Conservation (phyloP, 1,284 basidiomycete genomes). For the Malassezia sp. region DNA sequence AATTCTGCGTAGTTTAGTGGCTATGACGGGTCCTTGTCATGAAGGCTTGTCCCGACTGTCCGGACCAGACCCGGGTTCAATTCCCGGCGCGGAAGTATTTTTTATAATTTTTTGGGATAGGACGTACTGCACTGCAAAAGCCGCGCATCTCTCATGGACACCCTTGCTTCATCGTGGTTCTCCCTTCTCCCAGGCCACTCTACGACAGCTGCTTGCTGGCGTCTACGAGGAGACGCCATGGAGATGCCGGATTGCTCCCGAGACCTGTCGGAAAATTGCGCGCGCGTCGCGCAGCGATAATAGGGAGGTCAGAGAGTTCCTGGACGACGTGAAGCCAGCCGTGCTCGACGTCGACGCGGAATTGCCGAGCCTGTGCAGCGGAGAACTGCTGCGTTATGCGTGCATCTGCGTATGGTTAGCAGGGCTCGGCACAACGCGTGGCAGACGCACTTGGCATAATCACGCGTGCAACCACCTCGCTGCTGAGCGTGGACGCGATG, state of each 20-base stretch:
- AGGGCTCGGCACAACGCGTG: too few species aligned
- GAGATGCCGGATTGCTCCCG: slow-evolving; percentile 22
- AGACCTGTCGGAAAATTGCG: slow-evolving; percentile 7
- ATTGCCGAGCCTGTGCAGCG: slow-evolving; percentile 9
- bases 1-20: slow-evolving; percentile 21
- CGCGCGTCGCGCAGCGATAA: slow-evolving; percentile 1
- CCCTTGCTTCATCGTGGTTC: not conserved
- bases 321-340: slow-evolving; percentile 35
- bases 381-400: slow-evolving; percentile 10
- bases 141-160: too few species aligned
- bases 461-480: slow-evolving; percentile 30
- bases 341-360: slow-evolving; percentile 21
- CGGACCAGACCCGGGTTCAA: slow-evolving; percentile 21
- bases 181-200: not conserved
- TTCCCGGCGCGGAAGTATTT: slow-evolving; percentile 20
- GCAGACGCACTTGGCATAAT: slow-evolving; percentile 25
- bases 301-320: slow-evolving; percentile 9
- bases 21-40: slow-evolving; percentile 21
- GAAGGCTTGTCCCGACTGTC: not conserved
- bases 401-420: slow-evolving; percentile 5
- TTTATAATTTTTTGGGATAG: slow-evolving; percentile 2
- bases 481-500: slow-evolving; percentile 16
- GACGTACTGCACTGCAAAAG: too few species aligned
- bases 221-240: slow-evolving; percentile 20
- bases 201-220: slow-evolving; percentile 3